Percentiles rank a stretch among this genome's conserved stretches.
Conservation (phyloP, 768 basidiomycete species). For the Suillus clintonianus region DNA sequence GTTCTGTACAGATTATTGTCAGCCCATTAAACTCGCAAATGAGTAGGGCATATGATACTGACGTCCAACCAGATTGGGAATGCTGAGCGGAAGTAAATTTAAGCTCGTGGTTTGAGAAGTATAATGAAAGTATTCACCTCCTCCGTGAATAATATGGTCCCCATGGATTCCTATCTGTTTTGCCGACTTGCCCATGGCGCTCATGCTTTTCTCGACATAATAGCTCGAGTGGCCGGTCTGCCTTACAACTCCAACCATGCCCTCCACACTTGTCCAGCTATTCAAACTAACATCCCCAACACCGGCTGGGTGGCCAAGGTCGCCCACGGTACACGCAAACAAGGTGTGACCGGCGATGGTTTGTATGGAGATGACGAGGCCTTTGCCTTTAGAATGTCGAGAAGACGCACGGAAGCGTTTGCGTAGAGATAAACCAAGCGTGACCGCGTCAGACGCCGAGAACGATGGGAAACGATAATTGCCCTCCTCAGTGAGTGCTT, state of each 20-base stretch:
- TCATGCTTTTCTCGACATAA: conserved; percentile 87
- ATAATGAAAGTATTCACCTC: conserved; percentile 55
- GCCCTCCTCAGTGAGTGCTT: conserved; percentile 70
- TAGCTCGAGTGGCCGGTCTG: conserved; percentile 83
- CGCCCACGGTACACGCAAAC: conserved; percentile 84
- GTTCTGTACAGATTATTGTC: conserved; percentile 47
- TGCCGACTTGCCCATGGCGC: conserved; percentile 77
- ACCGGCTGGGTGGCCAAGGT: conserved; percentile 65
- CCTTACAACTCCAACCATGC: conserved; percentile 77
- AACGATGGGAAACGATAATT: conserved; percentile 73
- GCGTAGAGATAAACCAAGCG: conserved; percentile 74
- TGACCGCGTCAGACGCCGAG: conserved; percentile 76
- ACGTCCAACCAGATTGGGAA: conserved; percentile 88
- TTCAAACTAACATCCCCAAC: conserved; percentile 79
- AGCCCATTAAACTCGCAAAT: conserved; percentile 4
- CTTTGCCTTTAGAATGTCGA: conserved; percentile 75
- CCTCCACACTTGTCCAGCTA: conserved; percentile 77
- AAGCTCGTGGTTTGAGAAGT: background rate
- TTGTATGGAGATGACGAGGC: conserved; percentile 80
- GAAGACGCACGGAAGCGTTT: conserved; percentile 80
- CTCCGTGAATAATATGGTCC: conserved; percentile 68
- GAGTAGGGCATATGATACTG: conserved; percentile 13
- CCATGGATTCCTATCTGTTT: conserved; percentile 70
- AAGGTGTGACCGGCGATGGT: conserved; percentile 76
- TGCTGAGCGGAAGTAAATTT: conserved; percentile 43